A percentile compares a stretch with the other conserved stretches of the same genome.
These are phyloP conservation scores for Mycena citricolor DNA, from an alignment of 1,284 basidiomycete species.

Conservation along the genomic window DNA sequence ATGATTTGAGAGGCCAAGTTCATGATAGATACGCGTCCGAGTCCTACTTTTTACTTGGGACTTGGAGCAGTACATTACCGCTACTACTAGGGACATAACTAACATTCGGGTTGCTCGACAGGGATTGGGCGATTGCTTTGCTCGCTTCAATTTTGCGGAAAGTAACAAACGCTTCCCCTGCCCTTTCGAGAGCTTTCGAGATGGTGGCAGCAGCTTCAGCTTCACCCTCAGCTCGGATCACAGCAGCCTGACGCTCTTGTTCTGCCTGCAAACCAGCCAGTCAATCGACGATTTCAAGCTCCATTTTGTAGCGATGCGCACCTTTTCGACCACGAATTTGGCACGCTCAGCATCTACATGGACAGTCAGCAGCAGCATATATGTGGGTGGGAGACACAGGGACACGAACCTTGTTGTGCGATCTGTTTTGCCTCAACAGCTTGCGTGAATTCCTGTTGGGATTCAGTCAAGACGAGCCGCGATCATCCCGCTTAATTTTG, in stretches of 20 bases:
- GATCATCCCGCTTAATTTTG: too few relatives aligned
- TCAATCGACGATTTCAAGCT: not conserved
- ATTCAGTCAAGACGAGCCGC: constrained; percentile 25
- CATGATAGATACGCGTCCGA: too few relatives aligned
- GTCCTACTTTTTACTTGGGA: constrained; percentile 63
- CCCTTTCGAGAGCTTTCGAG: constrained; percentile 88
- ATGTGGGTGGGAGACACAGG: constrained; percentile 2
- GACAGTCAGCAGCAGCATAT: constrained; percentile 17
- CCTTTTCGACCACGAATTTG: constrained; percentile 98
- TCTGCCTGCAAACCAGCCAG: constrained; percentile 65
- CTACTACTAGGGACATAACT: constrained; percentile 83
- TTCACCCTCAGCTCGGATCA: constrained; percentile 99
- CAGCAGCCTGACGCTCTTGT: constrained; percentile 97
- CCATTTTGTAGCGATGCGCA: constrained; percentile 32
- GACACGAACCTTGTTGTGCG: constrained; percentile 80
- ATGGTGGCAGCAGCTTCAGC: constrained; percentile 96
- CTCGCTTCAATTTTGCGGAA: constrained; percentile 97
- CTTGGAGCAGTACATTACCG: constrained; percentile 81
- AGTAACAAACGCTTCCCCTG: constrained; percentile 94
- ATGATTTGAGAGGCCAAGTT: too few relatives aligned
- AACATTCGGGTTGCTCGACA: constrained; percentile 80
- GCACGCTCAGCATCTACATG: constrained; percentile 91
- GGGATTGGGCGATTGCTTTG: constrained; percentile 90
- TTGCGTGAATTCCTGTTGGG: constrained; percentile 77
- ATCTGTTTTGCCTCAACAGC: constrained; percentile 99